Evolutionary conservation across 371 early-diverging fungal genomes (phyloP).

Genomic region (Rhizomucor miehei): DNA sequence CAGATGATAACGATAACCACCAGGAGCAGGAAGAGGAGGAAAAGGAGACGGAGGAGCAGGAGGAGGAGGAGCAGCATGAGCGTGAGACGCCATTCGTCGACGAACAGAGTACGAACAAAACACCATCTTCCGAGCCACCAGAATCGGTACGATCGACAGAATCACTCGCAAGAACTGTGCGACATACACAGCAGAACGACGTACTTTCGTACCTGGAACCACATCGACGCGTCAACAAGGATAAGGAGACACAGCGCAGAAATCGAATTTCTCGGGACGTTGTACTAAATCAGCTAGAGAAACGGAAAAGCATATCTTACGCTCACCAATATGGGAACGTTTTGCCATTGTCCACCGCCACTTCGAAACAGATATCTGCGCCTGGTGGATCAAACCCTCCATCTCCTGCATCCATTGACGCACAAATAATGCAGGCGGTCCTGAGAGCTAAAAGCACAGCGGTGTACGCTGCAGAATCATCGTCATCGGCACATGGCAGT

Average conservation of each 20-base stretch:
- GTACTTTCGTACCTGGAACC: not conserved
- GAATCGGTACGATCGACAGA: not conserved
- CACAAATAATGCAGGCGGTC: conserved; percentile 11
- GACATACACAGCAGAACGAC: not conserved
- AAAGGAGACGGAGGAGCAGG: no score
- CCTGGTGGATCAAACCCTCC: conserved; percentile 3
- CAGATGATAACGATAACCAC: no score
- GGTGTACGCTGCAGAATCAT: not conserved
- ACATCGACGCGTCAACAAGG: not conserved
- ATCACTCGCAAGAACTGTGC: not conserved
- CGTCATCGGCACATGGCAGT: no score
- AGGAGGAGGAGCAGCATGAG: no score
- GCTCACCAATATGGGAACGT: no score
- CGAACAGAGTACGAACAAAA: no score
- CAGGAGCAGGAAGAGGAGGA: no score
- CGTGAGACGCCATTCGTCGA: no score
- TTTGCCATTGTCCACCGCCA: not conserved
- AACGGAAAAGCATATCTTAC: not conserved
- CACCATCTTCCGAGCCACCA: not conserved
- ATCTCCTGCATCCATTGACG: conserved; percentile 8
- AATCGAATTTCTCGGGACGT: conserved; percentile 6
- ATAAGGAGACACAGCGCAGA: not conserved
- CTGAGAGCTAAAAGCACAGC: conserved; percentile 3
- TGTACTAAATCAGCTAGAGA: conserved; percentile 4
- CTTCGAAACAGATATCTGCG: not conserved